Base-by-base conservation (phyloP, 805 yeast species). In the Candida ponderosae region DNA sequence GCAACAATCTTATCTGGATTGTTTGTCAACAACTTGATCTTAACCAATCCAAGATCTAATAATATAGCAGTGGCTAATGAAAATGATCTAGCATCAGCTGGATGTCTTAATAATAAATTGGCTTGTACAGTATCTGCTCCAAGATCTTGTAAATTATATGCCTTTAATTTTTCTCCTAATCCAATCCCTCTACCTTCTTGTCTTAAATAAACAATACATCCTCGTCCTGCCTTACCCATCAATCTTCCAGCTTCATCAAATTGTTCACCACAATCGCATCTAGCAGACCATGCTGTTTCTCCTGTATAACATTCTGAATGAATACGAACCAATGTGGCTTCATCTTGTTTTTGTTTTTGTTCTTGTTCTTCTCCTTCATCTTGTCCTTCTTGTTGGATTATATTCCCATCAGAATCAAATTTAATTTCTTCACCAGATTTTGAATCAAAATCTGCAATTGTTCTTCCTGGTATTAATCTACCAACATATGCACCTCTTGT, bases 141-240 rank as follows among this genome's bases (percentile, higher is more conserved):
- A 40, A 93, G 67, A 62, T 93, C 99, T 65, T 93, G 99, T 46
- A 93, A 66, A 56, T 93, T 93, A 61, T 93, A 93, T 3, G 97
- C 97, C 62, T 93, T 93, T 47, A 93, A 71, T 61, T 93, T 93
- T 56, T 93, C 99, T 23, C 97, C 96, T n/a, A 93, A 68, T 6
- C 99, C 99, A 42, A 93, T 93, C 16, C 99, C 99, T 41, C 99
- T 78, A 37, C 99, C 99, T 60, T 93, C 99, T 62, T 93, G 99
- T 53, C 99, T 76, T 45, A 93, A 66, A 57, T 93, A 93, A 2
- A 93, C 97, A 35, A 93, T 88, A 49, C 95, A 89, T 18, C 99
- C 99, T 46, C 79, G 82, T 15, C 96, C 96, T 34, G 70, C 71
- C 40, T 71, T 65, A 6, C 95, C 95, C 90, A 93, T 93, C 31